These are phyloP conservation scores for Populus nigra DNA, from an alignment of 345 rosid species.

Conservation along the genomic window DNA sequence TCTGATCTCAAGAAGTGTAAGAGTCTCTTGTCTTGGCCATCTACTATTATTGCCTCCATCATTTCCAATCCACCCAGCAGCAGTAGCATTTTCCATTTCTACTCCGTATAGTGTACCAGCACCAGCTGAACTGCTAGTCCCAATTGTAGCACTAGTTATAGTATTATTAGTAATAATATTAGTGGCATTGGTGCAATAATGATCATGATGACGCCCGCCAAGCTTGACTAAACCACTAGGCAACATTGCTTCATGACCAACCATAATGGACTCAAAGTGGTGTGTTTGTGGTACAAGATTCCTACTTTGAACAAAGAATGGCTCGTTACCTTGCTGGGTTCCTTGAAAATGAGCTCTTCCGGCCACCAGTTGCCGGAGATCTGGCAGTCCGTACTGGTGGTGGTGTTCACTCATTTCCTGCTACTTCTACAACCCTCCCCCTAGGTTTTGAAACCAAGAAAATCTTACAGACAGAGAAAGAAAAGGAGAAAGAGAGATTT, in stretches of 20 bases:
- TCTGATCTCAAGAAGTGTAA: conserved; percentile 94
- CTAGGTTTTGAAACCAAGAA: neutral
- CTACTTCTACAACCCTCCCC: neutral
- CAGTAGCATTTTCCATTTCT: conserved; percentile 13
- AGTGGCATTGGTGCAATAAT: conserved; percentile 12
- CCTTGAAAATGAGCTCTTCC: conserved; percentile 39
- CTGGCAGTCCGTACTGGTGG: conserved; percentile 49
- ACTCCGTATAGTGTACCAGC: neutral
- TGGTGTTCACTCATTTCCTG: conserved; percentile 19
- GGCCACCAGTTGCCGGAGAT: conserved; percentile 63
- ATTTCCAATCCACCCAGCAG: conserved; percentile 19
- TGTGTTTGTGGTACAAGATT: conserved; percentile 19
- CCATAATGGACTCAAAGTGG: conserved; percentile 20
- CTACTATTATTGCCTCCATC: conserved; percentile 61
- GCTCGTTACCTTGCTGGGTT: conserved; percentile 32
- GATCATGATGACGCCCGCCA: conserved; percentile 8
- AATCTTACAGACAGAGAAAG: conserved; percentile 1
- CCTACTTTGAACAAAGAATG: conserved; percentile 27
- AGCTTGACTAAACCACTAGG: conserved; percentile 25
- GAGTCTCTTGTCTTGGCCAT: conserved; percentile 98
- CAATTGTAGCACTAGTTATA: conserved; percentile 6
- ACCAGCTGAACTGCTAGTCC: neutral
- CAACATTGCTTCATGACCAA: conserved; percentile 11
- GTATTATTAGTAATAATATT: neutral
- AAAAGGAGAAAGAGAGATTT: neutral